Evolutionary conservation across 1,284 basidiomycete genomes (phyloP).

Genomic region (Wolfiporia cocos): DNA sequence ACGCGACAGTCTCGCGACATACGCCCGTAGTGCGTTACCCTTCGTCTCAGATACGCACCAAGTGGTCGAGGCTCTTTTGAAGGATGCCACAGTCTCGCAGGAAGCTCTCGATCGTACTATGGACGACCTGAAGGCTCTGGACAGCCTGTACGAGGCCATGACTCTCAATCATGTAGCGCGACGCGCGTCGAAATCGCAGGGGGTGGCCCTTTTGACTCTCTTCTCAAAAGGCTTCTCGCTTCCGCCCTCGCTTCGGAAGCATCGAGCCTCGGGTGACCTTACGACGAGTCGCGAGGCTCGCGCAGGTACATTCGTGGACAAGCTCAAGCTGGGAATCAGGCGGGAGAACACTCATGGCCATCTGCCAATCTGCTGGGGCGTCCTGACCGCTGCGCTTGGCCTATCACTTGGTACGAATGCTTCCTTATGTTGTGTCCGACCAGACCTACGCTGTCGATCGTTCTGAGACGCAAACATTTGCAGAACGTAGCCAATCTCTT

Average conservation of each 20-base stretch:
- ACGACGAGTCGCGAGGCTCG: slow-evolving; percentile 9
- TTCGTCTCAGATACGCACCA: slow-evolving; percentile 72
- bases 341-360: slow-evolving; percentile 71
- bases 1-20: slow-evolving; percentile 65
- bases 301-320: slow-evolving; percentile 45
- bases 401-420: slow-evolving; percentile 58
- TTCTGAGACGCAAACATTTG: background rate
- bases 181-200: slow-evolving; percentile 88
- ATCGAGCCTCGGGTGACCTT: slow-evolving; percentile 11
- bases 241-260: slow-evolving; percentile 28
- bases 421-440: slow-evolving; percentile 1
- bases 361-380: slow-evolving; percentile 86
- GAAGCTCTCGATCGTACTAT: slow-evolving; percentile 23
- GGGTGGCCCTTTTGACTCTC: slow-evolving; percentile 87
- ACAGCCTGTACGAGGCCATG: slow-evolving; percentile 79
- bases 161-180: slow-evolving; percentile 87
- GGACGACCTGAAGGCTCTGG: slow-evolving; percentile 47
- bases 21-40: slow-evolving; percentile 68
- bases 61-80: slow-evolving; percentile 21
- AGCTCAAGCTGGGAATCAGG: slow-evolving; percentile 63
- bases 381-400: slow-evolving; percentile 74
- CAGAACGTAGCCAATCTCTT: slow-evolving; percentile 75
- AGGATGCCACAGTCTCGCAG: background rate
- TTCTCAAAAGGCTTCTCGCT: slow-evolving; percentile 77
- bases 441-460: background rate